These are phyloP conservation scores for Trypanosoma caninum DNA, from an alignment of 208 protist species.

Conservation along the genomic window DNA sequence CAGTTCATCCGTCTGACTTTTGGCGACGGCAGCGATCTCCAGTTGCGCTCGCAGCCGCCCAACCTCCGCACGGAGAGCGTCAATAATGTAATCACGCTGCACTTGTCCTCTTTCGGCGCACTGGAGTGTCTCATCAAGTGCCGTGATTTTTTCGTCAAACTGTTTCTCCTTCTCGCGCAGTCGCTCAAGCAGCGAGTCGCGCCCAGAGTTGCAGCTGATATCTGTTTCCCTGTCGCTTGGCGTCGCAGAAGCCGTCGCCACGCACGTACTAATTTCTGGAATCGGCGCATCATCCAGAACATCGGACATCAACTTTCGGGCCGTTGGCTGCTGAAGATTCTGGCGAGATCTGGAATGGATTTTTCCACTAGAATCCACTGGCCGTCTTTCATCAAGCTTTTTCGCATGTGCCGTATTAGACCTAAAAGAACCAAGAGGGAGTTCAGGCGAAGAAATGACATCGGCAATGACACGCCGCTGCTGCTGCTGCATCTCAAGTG, in stretches of 20 bases:
- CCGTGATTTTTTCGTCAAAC: slow-evolving; percentile 73
- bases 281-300: neutral
- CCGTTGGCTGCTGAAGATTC: neutral
- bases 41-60: slow-evolving; percentile 28
- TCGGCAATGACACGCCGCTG: neutral
- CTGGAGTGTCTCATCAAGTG: slow-evolving; percentile 72
- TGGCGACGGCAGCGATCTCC: slow-evolving; percentile 14
- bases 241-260: neutral
- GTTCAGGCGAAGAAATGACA: slow-evolving; percentile 23
- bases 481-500: neutral
- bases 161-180: slow-evolving; percentile 62
- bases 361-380: neutral
- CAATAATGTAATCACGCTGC: slow-evolving; percentile 69
- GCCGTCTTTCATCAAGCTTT: neutral
- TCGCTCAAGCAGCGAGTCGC: slow-evolving; percentile 45
- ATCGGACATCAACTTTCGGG: neutral
- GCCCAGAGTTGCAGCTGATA: neutral
- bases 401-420: neutral
- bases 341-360: neutral
- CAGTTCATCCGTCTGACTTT: slow-evolving; percentile 12
- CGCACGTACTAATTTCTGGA: neutral
- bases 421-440: neutral
- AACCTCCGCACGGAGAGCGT: slow-evolving; percentile 56
- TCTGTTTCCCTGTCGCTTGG: slow-evolving; percentile 3
- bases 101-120: slow-evolving; percentile 59